Evolutionary conservation across 192 early-diverging fungal species (phyloP).

Genomic region (Entrophospora sp.): DNA sequence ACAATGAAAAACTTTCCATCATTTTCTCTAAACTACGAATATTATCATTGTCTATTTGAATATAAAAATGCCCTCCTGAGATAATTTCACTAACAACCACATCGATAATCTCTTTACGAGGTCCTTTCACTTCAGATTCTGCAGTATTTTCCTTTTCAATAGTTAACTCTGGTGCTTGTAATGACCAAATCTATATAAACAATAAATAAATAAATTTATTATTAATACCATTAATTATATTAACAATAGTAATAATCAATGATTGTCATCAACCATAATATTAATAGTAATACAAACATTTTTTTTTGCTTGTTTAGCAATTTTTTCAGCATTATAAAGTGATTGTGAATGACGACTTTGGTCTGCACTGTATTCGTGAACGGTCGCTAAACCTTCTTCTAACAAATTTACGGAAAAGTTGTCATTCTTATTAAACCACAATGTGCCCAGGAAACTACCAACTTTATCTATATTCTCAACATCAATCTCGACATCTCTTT

Average conservation of each 20-base stretch:
- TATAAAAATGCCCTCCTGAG: slow-evolving; percentile 48
- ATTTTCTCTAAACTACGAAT: slow-evolving; percentile 65
- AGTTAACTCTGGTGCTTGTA: slow-evolving; percentile 30
- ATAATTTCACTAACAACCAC: slow-evolving; percentile 62
- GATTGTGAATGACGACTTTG: slow-evolving; percentile 61
- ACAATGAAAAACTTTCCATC: slow-evolving; percentile 70
- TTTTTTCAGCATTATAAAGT: slow-evolving; percentile 71
- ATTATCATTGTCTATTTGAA: slow-evolving; percentile 53
- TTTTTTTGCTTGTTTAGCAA: slow-evolving; percentile 55
- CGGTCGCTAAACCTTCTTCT: slow-evolving; percentile 68
- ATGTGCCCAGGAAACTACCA: slow-evolving; percentile 85
- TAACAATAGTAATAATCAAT: no score
- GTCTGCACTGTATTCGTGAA: slow-evolving; percentile 81
- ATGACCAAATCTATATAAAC: slow-evolving; percentile 37
- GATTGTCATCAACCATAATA: no score
- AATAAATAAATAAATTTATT: no score
- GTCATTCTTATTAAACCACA: slow-evolving; percentile 57
- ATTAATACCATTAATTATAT: no score
- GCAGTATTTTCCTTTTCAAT: slow-evolving; percentile 37
- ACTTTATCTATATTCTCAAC: slow-evolving; percentile 85
- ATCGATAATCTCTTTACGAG: slow-evolving; percentile 65
- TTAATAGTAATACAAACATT: slow-evolving; percentile 80
- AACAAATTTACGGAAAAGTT: slow-evolving; percentile 73
- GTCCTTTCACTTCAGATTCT: slow-evolving; percentile 34
- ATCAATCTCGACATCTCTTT: slow-evolving; percentile 89